Evolutionary conservation across 805 yeast species (phyloP), one percentile per base, ranked within the genome.

Genomic region (Starmera quercuum): DNA sequence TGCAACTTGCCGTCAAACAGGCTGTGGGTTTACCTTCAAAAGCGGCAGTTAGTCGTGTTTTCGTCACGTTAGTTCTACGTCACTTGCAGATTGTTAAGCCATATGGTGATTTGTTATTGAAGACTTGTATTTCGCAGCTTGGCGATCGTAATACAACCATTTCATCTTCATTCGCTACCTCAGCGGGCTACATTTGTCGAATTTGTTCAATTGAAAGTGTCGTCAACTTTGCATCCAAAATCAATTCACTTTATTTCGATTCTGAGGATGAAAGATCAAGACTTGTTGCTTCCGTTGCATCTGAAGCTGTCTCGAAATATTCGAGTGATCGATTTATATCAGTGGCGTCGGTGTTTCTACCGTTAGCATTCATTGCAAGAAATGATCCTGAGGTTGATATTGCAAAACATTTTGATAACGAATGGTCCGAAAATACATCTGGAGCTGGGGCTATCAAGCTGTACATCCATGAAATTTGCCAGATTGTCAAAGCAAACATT

Each of bases 1-100:
- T 86, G 20, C 69, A 71, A 16, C 49, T 58, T 15, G 71, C 85
- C 2, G 72, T 84, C 7, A 75, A 76, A 39, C 70, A 64, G 36
- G 73, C 94, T 0, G 83, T 88, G 15, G 97, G 97, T 0, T 63
- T 92, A 11, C 97, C 97, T 0, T 85, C 97, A 0, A 86, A 90
- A 49, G 86, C 83, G 0, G 85, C 88, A 17, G 87, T 90, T 0
- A 74, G 95, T 5, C 71, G 77, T 40, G 78, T 87, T 0, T 54
- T 88, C 9, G 84, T 80, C 7, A 68, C 74, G 14, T 53, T 86
- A 30, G 71, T 83, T 0, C 61, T 75, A 9, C 71, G 79, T 40
- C 78, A 81, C 45, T 63, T 75, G 0, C 49, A 54, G 7, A 39
- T 59, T 11, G 48, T 68, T 7, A 49, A 51, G n/a, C 66, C 69